Conservation (phyloP, 306 rosid species). For the Rosa rugosa region DNA sequence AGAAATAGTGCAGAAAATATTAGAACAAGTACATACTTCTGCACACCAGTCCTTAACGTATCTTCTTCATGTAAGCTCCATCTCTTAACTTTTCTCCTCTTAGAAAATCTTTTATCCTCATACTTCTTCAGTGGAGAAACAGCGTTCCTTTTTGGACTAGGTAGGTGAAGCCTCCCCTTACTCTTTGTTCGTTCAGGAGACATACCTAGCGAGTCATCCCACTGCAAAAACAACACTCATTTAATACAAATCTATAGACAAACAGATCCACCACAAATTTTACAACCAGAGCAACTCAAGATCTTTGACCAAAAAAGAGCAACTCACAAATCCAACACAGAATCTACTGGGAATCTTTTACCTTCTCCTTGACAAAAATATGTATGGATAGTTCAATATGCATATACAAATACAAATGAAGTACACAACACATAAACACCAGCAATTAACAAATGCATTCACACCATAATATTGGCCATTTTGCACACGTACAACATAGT, state of each 20-base stretch:
- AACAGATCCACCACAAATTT: slow-evolving; percentile 1
- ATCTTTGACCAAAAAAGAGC: neutral
- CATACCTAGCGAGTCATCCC: slow-evolving; percentile 65
- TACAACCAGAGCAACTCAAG: neutral
- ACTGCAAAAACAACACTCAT: slow-evolving; percentile 42
- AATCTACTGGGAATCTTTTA: neutral
- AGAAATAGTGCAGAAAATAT: neutral
- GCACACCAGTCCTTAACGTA: slow-evolving; percentile 58
- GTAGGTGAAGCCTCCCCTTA: slow-evolving; percentile 30
- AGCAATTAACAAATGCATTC: neutral
- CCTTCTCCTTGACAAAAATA: neutral
- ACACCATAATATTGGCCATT: neutral
- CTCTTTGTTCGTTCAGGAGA: slow-evolving; percentile 22
- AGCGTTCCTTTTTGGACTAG: slow-evolving; percentile 38
- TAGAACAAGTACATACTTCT: slow-evolving; percentile 43
- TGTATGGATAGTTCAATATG: neutral
- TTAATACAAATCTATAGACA: slow-evolving; percentile 13
- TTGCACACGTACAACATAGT: neutral
- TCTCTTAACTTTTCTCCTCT: slow-evolving; percentile 48
- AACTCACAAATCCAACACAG: neutral
- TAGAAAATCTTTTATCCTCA: slow-evolving; percentile 14
- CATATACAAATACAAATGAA: neutral
- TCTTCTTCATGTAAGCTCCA: slow-evolving; percentile 81
- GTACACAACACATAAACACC: neutral
- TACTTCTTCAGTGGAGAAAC: slow-evolving; percentile 51